phyloP scores from a whole-genome alignment of 805 yeast species.

The Myxozyma neotropica region DNA sequence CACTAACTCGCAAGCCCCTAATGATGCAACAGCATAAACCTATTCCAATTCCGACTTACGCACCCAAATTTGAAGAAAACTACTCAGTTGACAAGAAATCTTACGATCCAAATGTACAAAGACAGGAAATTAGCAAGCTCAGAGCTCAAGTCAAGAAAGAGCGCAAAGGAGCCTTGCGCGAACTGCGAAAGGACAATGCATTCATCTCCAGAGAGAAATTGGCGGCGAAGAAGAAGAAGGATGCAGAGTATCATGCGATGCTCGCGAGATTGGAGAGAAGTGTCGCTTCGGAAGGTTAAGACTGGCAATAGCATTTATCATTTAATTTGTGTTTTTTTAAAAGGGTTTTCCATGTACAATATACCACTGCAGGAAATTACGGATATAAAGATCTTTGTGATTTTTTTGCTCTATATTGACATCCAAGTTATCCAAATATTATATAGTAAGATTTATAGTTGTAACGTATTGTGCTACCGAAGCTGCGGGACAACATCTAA shows the following conservation, averaged over 20 bases:
- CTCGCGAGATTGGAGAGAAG: conserved; percentile 85
- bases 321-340: background rate
- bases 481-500: conserved; percentile 30
- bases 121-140: conserved; percentile 83
- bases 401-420: background rate
- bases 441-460: background rate
- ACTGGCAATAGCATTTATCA: conserved; percentile 48
- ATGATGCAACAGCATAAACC: conserved; percentile 82
- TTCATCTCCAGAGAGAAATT: conserved; percentile 87
- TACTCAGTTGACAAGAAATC: conserved; percentile 95
- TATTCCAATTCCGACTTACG: conserved; percentile 76
- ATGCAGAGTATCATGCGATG: conserved; percentile 81
- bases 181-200: conserved; percentile 82
- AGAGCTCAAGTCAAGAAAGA: conserved; percentile 87
- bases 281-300: conserved; percentile 72
- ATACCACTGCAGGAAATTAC: background rate
- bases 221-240: conserved; percentile 70
- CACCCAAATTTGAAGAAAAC: conserved; percentile 93
- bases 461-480: conserved; percentile 1
- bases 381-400: background rate
- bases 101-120: conserved; percentile 76
- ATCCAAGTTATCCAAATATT: background rate
- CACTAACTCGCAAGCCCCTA: conserved; percentile 59
- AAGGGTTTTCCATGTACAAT: background rate
- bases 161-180: conserved; percentile 82